Evolutionary conservation across 306 rosid genomes (phyloP).

Genomic region (Rubus parviflorus): DNA sequence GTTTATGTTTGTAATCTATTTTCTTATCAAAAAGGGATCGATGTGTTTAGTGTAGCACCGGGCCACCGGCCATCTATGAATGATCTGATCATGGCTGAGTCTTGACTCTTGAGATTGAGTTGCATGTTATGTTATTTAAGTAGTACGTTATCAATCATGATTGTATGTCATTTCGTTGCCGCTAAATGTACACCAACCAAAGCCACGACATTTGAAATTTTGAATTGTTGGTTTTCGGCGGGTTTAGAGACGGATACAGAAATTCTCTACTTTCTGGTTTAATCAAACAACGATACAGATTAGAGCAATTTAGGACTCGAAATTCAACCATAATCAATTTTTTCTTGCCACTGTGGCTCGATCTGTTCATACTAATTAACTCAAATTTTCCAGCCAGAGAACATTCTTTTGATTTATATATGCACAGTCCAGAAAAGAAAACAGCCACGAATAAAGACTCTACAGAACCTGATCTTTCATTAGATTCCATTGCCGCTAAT

Average conservation of each 20-base stretch:
- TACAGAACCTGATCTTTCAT: not conserved
- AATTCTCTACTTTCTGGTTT: not conserved
- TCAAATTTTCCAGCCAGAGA: not conserved
- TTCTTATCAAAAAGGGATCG: too few species aligned
- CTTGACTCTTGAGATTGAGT: not conserved
- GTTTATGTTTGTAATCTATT: too few species aligned
- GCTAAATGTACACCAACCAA: not conserved
- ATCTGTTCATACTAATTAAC: not conserved
- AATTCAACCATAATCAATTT: not conserved
- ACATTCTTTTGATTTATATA: too few species aligned
- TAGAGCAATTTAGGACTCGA: not conserved
- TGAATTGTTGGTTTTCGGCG: not conserved
- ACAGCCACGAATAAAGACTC: not conserved
- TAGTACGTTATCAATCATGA: too few species aligned
- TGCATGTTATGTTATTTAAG: too few species aligned
- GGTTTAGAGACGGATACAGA: not conserved
- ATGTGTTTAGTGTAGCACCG: too few species aligned
- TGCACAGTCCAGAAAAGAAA: not conserved
- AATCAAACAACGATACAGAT: not conserved
- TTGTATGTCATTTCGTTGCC: not conserved
- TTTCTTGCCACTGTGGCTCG: not conserved
- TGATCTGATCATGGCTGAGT: not conserved
- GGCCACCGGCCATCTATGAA: not conserved
- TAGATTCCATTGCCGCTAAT: not conserved
- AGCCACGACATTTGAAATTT: not conserved